Conservation (phyloP, 179 eudicot genomes). For the Spinacia oleracea region DNA sequence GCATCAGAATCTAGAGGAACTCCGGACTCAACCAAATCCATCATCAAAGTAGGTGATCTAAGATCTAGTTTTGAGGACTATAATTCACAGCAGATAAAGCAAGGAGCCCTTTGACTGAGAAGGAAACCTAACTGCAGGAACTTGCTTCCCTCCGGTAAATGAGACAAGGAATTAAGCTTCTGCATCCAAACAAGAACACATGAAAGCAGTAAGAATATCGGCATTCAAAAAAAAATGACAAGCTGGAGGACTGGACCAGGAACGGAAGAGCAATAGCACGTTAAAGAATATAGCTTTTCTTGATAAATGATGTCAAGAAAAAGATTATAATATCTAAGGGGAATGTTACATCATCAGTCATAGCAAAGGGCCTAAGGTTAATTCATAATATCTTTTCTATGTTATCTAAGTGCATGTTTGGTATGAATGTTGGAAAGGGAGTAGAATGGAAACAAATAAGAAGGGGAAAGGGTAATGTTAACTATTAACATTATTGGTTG, state of each 20-base stretch:
- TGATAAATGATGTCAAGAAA: neutral
- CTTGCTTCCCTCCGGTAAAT: neutral
- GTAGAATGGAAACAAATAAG: no score
- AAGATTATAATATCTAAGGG: neutral
- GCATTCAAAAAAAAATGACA: neutral
- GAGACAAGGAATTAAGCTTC: neutral
- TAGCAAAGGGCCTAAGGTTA: neutral
- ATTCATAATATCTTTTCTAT: neutral
- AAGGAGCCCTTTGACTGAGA: neutral
- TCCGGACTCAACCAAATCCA: conserved; percentile 33
- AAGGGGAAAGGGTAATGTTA: no score
- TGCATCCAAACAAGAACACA: conserved; percentile 6
- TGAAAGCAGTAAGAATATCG: neutral
- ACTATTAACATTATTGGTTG: no score
- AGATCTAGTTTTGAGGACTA: neutral
- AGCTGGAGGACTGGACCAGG: neutral
- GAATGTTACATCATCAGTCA: neutral
- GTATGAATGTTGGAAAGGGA: no score
- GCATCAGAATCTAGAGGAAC: conserved; percentile 25
- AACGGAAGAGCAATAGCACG: neutral
- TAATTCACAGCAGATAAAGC: neutral
- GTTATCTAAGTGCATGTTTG: neutral
- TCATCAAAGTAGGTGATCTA: conserved; percentile 13
- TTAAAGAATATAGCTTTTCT: neutral
- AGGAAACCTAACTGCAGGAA: neutral